Base-by-base conservation (phyloP, 495 filamentous ascomycete species). In the Lentithecium fluviatile region DNA sequence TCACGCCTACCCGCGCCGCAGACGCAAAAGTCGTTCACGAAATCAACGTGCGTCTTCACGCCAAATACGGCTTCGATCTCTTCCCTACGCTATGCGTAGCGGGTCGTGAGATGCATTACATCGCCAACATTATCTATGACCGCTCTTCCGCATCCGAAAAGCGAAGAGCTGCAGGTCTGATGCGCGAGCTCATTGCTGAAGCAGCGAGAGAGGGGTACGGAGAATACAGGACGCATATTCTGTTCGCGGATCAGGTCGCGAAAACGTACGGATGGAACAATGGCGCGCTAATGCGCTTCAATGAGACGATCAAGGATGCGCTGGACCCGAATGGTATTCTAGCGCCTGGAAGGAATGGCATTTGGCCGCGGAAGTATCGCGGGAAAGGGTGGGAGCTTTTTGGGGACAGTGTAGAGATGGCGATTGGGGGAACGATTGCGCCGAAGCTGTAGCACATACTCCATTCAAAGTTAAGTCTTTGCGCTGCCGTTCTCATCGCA, bases 241-340 rank as follows among this genome's bases (percentile, higher is more conserved):
- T 77, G 26, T 71, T 83, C 68, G 79, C 76, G 78, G 78, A 85
- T 64, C 81, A 83, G 69, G 76, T 86, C 11, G 78, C 80, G 40
- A 15, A 13, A 20, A 43, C 40, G 40, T 43, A 43, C 19, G 19
- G 40, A 3, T 49, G 46, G 46, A 49, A 49, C 21, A 25, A 49
- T 21, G 21, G 21, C 21, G 46, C 46, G 24, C 46, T 49, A 21
- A 49, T 49, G 46, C 72, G 73, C 51, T 74, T 83, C 36, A 80
- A 81, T 55, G 78, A 84, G 75, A 73, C 56, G 34, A 56, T 84
- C 11, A 83, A 84, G 73, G 76, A 85, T 56, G 76, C 79, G 15
- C 60, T 84, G n/a, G 82, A 85, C 70, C 81, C 80, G 4, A 84
- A 83, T 49, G 79, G 80, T 0, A 83, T 85, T 43, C 62, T 84